Conservation (phyloP, 371 early-diverging fungal species). For the Apophysomyces variabilis region DNA sequence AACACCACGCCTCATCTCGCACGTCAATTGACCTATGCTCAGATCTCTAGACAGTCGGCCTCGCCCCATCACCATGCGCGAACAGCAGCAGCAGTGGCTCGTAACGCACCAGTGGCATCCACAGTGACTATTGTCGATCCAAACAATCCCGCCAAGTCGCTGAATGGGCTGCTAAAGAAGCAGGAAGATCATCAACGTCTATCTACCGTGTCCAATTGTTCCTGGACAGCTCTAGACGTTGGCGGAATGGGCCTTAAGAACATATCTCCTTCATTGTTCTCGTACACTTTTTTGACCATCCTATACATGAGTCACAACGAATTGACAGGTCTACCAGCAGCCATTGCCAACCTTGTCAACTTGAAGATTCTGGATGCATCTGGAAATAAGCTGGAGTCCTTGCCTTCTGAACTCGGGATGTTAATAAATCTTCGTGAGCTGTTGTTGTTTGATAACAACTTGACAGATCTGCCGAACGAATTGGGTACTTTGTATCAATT, state of each 20-base stretch:
- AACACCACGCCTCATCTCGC: slow-evolving; percentile 62
- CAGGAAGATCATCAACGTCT: slow-evolving; percentile 18
- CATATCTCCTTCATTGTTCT: slow-evolving; percentile 73
- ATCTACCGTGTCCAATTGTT: slow-evolving; percentile 26
- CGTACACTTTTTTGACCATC: slow-evolving; percentile 84
- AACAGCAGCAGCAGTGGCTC: slow-evolving; percentile 72
- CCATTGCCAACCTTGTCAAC: slow-evolving; percentile 67
- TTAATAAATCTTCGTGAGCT: slow-evolving; percentile 86
- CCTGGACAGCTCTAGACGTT: slow-evolving; percentile 88
- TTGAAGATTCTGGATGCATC: slow-evolving; percentile 84
- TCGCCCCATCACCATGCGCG: slow-evolving; percentile 91
- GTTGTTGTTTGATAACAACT: slow-evolving; percentile 91
- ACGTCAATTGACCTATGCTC: slow-evolving; percentile 74
- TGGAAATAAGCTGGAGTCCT: slow-evolving; percentile 84
- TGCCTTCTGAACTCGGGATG: slow-evolving; percentile 95
- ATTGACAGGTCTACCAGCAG: slow-evolving; percentile 75
- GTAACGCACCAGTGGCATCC: slow-evolving; percentile 49
- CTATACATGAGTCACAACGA: slow-evolving; percentile 96
- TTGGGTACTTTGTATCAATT: slow-evolving; percentile 93
- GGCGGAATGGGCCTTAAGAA: slow-evolving; percentile 93
- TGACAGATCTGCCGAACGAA: slow-evolving; percentile 90
- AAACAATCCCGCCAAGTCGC: slow-evolving; percentile 59
- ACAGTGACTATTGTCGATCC: slow-evolving; percentile 69
- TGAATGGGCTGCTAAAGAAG: slow-evolving; percentile 39
- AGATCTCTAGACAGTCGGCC: slow-evolving; percentile 75